phyloP scores from a whole-genome alignment of 2,329 filamentous ascomycete genomes.

The Colletotrichum cuscutae region DNA sequence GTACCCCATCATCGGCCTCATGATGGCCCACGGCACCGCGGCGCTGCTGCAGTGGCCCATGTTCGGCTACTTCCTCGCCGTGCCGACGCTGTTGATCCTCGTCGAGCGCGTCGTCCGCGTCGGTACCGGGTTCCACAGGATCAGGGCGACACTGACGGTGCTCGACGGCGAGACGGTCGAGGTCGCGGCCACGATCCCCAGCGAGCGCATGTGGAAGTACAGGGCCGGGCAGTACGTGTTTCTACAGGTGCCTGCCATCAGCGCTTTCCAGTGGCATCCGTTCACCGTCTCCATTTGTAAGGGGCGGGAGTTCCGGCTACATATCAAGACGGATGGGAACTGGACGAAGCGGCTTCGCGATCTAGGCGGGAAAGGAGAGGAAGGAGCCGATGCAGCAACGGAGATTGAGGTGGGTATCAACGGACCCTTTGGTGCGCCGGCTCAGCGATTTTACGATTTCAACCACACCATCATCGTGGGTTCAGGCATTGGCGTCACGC shows the following conservation, averaged over 20 bases:
- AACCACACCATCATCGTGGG: slow-evolving; percentile 66
- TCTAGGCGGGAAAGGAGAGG: slow-evolving; percentile 48
- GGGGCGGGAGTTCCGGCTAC: slow-evolving; percentile 61
- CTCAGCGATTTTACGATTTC: slow-evolving; percentile 68
- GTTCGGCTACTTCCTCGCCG: slow-evolving; percentile 66
- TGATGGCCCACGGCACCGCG: slow-evolving; percentile 64
- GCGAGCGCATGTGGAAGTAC: slow-evolving; percentile 61
- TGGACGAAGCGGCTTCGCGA: slow-evolving; percentile 61
- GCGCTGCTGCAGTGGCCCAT: slow-evolving; percentile 64
- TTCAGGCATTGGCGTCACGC: slow-evolving; percentile 67
- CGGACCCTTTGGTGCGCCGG: slow-evolving; percentile 67
- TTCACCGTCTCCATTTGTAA: slow-evolving; percentile 68
- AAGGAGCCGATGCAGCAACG: background rate
- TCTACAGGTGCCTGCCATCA: slow-evolving; percentile 63
- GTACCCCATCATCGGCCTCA: slow-evolving; percentile 66
- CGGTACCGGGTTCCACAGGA: slow-evolving; percentile 56
- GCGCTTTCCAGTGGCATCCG: slow-evolving; percentile 68
- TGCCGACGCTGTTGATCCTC: slow-evolving; percentile 62
- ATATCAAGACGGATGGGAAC: slow-evolving; percentile 69
- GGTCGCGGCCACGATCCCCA: slow-evolving; percentile 59
- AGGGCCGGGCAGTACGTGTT: slow-evolving; percentile 68
- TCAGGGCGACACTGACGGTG: slow-evolving; percentile 58
- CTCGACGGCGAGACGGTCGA: slow-evolving; percentile 64
- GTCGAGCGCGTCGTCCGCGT: slow-evolving; percentile 59
- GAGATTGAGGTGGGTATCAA: slow-evolving; percentile 64